Base-by-base conservation (phyloP, 768 basidiomycete genomes). In the Amanita phalloides region DNA sequence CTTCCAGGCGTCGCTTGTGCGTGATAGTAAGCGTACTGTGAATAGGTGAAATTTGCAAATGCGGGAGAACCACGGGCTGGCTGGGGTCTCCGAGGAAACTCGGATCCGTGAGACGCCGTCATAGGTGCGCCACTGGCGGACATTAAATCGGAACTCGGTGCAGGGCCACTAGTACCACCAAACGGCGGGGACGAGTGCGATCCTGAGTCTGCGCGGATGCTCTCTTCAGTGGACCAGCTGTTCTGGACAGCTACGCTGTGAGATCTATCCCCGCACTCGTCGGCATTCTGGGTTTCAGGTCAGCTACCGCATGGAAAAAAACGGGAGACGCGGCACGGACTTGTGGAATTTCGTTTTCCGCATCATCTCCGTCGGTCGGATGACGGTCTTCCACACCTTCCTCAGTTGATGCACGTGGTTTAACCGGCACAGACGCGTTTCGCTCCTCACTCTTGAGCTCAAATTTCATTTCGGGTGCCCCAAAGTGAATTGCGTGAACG, bases 401-500 rank as follows among this genome's bases (percentile, higher is more conserved):
- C n/a, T 13, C 41, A 17, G 28, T 8, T 13, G 30, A 23, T 30
- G 17, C 20, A 14, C 26, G 10, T 8, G 17, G 30, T 8, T 26
- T 37, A 3, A 17, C 14, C 6, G 32, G 25, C 21, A 38, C 28
- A 4, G 26, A 25, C 8, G 33, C 11, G n/a, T 17, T 21, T 26
- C 35, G n/a, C 3, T 62, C 65, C 32, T 65, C 68, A 14, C 67
- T 64, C 26, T 63, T 67, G 41, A 58, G 62, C 36, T 63, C 62
- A 38, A 66, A 65, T 39, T 67, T 67, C 42, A 72, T 66, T 28
- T 73, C 71, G 4, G 73, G 66, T 13, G 74, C 68, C 0, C 81
- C 79, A 32, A 71, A 67, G 61, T 84, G 81, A 10, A 86, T 77
- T 2, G 75, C 72, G 33, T 68, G 66, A 21, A 88, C 71, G 45